These are phyloP conservation scores for Castanea sativa DNA, from an alignment of 306 rosid species.

Conservation along the genomic window DNA sequence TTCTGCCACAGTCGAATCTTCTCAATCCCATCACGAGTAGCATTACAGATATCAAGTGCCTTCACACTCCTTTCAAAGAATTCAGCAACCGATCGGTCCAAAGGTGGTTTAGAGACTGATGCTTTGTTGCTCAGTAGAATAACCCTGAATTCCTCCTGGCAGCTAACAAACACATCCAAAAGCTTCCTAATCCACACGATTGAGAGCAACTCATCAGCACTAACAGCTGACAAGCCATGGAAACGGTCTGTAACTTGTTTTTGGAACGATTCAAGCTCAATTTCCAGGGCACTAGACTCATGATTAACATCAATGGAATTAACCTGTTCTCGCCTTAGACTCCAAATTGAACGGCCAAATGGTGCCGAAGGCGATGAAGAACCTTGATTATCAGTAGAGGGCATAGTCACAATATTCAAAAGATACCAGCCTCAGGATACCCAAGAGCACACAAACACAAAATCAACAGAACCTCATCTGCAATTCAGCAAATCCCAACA, in stretches of 20 bases:
- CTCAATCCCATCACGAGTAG: conserved; percentile 67
- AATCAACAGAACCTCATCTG: conserved; percentile 39
- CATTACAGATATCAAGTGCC: conserved; percentile 84
- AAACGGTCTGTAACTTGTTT: conserved; percentile 53
- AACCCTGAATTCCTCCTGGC: conserved; percentile 60
- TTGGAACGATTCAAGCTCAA: conserved; percentile 58
- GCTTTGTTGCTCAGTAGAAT: conserved; percentile 52
- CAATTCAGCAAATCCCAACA: conserved; percentile 31
- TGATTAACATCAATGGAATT: conserved; percentile 54
- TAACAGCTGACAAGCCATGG: conserved; percentile 45
- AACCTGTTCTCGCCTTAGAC: conserved; percentile 60
- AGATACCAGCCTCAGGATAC: conserved; percentile 19
- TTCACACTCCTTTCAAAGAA: conserved; percentile 71
- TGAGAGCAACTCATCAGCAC: conserved; percentile 64
- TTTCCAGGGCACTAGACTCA: conserved; percentile 47
- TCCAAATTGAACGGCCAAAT: conserved; percentile 59
- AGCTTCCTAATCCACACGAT: conserved; percentile 66
- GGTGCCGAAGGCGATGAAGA: conserved; percentile 57
- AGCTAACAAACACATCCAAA: conserved; percentile 45
- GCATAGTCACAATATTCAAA: conserved; percentile 41
- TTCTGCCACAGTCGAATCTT: conserved; percentile 64
- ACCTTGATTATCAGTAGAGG: conserved; percentile 48
- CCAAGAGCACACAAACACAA: conserved; percentile 15
- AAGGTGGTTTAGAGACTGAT: conserved; percentile 51
- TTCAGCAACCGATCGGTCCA: conserved; percentile 57